A percentile compares a stretch with the other conserved stretches of the same genome.
Conservation (phyloP, 2,329 filamentous ascomycete genomes). For the Nemania sp. region DNA sequence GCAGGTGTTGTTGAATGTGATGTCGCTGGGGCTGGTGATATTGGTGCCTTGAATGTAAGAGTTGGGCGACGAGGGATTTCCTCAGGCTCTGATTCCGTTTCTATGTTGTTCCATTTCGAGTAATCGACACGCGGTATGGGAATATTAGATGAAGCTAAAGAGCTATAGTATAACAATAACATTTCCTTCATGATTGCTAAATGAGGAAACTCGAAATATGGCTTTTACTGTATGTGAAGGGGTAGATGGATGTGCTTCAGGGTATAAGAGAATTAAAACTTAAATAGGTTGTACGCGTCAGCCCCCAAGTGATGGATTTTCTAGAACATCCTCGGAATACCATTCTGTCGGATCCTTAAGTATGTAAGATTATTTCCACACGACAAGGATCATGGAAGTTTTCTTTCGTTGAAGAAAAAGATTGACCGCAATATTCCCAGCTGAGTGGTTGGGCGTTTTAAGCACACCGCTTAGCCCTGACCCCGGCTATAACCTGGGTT, state of each 20-base stretch:
- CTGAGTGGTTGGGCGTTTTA: not conserved
- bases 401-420: not conserved
- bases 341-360: not conserved
- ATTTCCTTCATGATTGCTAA: not conserved
- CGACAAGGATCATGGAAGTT: not conserved
- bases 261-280: not conserved
- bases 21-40: not conserved
- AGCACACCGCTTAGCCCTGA: slow-evolving; percentile 10
- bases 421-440: not conserved
- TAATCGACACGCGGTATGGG: not conserved
- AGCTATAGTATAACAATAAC: not conserved
- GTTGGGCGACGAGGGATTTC: not conserved
- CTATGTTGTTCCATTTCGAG: slow-evolving; percentile 2
- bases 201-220: not conserved
- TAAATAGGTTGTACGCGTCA: not conserved
- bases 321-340: not conserved
- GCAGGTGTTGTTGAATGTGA: not conserved
- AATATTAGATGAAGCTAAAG: not conserved
- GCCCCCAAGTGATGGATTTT: not conserved
- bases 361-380: not conserved
- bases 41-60: not conserved
- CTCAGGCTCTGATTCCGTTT: not conserved
- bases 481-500: not conserved
- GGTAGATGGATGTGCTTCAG: not conserved
- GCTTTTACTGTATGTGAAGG: not conserved